Evolutionary conservation across 2,329 filamentous ascomycete genomes (phyloP).

Genomic region (Sclerotinia nivalis): DNA sequence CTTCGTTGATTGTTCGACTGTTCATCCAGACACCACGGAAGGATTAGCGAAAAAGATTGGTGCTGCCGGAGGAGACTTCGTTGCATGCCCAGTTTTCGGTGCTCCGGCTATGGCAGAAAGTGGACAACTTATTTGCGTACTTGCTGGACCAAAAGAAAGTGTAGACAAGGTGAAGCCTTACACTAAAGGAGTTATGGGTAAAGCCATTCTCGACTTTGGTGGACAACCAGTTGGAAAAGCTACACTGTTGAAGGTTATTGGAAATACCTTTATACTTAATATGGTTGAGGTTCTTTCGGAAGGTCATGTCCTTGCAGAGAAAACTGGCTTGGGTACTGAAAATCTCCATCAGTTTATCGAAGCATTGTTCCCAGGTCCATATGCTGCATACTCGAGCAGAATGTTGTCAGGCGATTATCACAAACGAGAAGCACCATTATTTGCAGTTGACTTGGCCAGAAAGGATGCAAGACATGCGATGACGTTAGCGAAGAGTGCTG

Average conservation of each 20-base stretch:
- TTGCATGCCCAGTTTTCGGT: constrained; percentile 72
- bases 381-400: constrained; percentile 71
- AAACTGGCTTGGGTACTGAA: constrained; percentile 70
- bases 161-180: constrained; percentile 69
- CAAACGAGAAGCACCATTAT: constrained; percentile 74
- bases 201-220: constrained; percentile 68
- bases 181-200: constrained; percentile 70
- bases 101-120: constrained; percentile 69
- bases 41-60: constrained; percentile 59
- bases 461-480: constrained; percentile 81
- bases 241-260: constrained; percentile 73
- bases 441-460: constrained; percentile 76
- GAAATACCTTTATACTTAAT: constrained; percentile 83
- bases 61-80: constrained; percentile 67
- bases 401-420: constrained; percentile 78
- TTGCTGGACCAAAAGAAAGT: constrained; percentile 62
- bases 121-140: constrained; percentile 71
- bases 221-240: constrained; percentile 67
- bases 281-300: constrained; percentile 73
- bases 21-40: constrained; percentile 80
- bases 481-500: constrained; percentile 62
- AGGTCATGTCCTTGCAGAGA: constrained; percentile 77
- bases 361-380: constrained; percentile 72
- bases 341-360: constrained; percentile 72
- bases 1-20: constrained; percentile 84